A percentile compares a stretch with the other conserved stretches of the same genome.
phyloP scores from a whole-genome alignment of 306 rosid species.

The Argentina anserina region DNA sequence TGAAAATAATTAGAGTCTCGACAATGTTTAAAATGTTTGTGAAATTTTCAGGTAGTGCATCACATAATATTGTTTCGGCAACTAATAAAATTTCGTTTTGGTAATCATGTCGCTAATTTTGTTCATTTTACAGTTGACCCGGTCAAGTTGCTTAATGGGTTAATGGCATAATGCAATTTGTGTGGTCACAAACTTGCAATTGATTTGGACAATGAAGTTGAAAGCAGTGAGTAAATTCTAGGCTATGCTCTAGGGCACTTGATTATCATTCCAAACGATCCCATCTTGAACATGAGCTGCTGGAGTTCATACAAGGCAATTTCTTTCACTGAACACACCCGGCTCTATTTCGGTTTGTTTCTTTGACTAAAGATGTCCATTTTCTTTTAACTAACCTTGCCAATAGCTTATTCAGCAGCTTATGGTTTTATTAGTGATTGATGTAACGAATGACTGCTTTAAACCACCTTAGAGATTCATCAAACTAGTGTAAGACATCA shows the following conservation, averaged over 20 bases:
- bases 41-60: not conserved
- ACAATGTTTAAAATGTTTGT: not conserved
- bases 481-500: too few relatives aligned
- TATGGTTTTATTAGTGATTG: too few relatives aligned
- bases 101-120: not conserved
- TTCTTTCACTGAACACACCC: not conserved
- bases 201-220: not conserved
- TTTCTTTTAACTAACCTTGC: not conserved
- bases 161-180: not conserved
- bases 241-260: not conserved
- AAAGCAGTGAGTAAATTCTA: not conserved
- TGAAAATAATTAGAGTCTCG: not conserved
- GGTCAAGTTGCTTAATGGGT: conserved; percentile 4
- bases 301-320: not conserved
- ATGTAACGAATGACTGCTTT: too few relatives aligned
- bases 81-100: not conserved
- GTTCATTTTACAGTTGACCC: conserved; percentile 4
- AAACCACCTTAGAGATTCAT: too few relatives aligned
- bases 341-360: not conserved
- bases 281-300: not conserved
- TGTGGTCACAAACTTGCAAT: not conserved
- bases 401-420: not conserved
- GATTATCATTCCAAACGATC: not conserved
- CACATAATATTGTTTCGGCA: not conserved
- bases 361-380: not conserved